Conservation (phyloP, 2,329 filamentous ascomycete genomes). For the Aphanoascus verrucosus region DNA sequence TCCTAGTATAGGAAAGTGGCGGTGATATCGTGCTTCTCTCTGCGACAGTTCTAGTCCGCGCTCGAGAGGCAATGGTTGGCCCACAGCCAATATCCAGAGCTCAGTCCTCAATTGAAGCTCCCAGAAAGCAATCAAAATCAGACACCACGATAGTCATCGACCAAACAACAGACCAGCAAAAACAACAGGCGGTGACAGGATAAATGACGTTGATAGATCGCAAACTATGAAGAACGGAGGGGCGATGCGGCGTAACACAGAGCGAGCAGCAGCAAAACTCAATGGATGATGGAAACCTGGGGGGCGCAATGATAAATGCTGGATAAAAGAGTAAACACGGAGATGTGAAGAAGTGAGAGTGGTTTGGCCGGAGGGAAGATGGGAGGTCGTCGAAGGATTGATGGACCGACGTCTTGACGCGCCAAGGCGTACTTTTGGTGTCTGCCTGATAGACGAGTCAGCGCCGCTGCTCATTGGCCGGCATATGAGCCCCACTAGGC, state of each 20-base stretch:
- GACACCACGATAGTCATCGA: background rate
- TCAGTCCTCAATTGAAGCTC: background rate
- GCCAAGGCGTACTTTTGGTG: conserved; percentile 25
- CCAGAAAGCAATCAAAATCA: too few relatives aligned
- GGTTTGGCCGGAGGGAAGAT: conserved; percentile 13
- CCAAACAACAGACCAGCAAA: background rate
- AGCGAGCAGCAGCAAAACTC: too few relatives aligned
- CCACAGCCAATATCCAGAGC: background rate
- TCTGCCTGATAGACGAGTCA: conserved; percentile 32
- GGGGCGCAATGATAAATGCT: background rate
- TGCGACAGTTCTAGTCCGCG: too few relatives aligned
- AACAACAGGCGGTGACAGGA: background rate
- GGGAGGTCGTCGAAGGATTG: conserved; percentile 8
- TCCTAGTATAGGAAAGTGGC: background rate
- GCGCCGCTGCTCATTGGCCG: conserved; percentile 19
- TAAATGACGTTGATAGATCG: background rate
- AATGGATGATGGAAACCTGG: background rate
- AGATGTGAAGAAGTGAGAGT: background rate
- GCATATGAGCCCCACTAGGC: conserved; percentile 5
- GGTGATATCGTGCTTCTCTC: too few relatives aligned
- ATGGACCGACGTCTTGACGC: conserved; percentile 2
- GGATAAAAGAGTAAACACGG: background rate
- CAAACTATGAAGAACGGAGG: background rate
- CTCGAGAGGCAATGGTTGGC: background rate
- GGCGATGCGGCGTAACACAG: background rate